Percentiles rank a stretch among this genome's conserved stretches.
Conservation (phyloP, 345 rosid species). For the Excoecaria cochinchinensis region DNA sequence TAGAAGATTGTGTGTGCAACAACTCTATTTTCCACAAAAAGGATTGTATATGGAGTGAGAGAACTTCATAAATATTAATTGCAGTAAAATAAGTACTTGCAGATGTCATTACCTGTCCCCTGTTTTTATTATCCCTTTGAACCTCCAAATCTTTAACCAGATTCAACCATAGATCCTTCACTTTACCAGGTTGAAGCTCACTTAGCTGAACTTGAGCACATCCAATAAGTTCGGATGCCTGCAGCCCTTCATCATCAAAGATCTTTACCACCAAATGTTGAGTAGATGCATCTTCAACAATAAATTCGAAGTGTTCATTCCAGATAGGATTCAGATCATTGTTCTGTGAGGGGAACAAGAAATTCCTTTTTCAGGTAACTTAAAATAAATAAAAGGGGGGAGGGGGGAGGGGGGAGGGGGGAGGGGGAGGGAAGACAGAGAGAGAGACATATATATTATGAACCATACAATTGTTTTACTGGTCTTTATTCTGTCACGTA, state of each 20-base stretch:
- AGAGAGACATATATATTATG: slow-evolving; percentile 5
- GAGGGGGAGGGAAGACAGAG: too few relatives aligned
- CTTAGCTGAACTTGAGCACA: slow-evolving; percentile 74
- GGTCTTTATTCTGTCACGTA: slow-evolving; percentile 67
- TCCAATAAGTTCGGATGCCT: slow-evolving; percentile 83
- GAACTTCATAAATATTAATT: background rate
- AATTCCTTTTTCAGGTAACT: slow-evolving; percentile 15
- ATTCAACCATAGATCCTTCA: slow-evolving; percentile 97
- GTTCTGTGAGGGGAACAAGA: slow-evolving; percentile 47
- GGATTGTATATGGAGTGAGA: background rate
- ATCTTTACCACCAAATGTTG: slow-evolving; percentile 87
- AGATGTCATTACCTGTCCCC: slow-evolving; percentile 72
- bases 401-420: too few relatives aligned
- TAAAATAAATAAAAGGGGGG: too few relatives aligned
- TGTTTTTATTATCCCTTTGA: slow-evolving; percentile 84
- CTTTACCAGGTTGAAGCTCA: slow-evolving; percentile 96
- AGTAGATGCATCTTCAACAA: slow-evolving; percentile 83
- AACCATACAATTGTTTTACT: slow-evolving; percentile 81
- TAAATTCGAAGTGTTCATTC: slow-evolving; percentile 95
- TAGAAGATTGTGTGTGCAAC: background rate
- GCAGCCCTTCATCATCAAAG: slow-evolving; percentile 92
- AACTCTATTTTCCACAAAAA: background rate
- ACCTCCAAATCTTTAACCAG: slow-evolving; percentile 95
- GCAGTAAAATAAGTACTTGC: background rate
- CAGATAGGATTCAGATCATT: slow-evolving; percentile 95